Evolutionary conservation across 2,329 filamentous ascomycete species (phyloP), one percentile per base, ranked within the genome.

Genomic region (Ophiocordyceps camponoti-rufipedis): DNA sequence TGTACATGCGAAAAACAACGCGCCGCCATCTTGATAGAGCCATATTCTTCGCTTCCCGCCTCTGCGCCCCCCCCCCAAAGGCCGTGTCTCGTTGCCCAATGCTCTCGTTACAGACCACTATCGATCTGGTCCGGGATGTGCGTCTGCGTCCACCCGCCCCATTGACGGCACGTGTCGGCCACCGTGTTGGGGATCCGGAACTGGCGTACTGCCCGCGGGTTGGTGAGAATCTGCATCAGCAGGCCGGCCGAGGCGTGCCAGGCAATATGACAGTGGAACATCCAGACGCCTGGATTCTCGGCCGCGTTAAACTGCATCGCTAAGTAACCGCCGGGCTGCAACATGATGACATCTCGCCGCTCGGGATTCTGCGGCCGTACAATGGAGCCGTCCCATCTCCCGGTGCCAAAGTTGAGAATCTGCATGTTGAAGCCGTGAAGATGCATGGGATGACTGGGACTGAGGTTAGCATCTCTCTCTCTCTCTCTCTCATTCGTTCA

Each of bases 401-500:
- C 68, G 4, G 54, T 45, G 1, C 71, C 70, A 51, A 72, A 70
- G 33, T 72, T 64, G 0, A 86, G 66, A 43, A 85, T 62, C 54
- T 76, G 78, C 65, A 85, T 80, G 62, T 85, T 81, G 59, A 80
- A 74, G 10, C 79, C 79, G 62, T 85, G 80, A 2, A 83, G 57
- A 59, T 85, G 80, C 60, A 84, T 78, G 0, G 80, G 78, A 51
- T 84, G 73, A 1, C 70, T 70, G 29, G 10, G 9, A 18, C 23
- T 5, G 23, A 23, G 23, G 23, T 23, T 23, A 23, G 23, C 23
- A 23, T 23, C 23, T 23, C 23, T 23, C 23, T 23, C 23, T 23
- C 23, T 23, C 23, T 23, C 23, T 23, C 23, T 23, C 23, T 23
- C 23, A 23, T 23, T 5, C 23, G 23, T 23, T 5, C 23, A 42